Conservation (phyloP, 208 protist species). For the Willaertia magna region DNA sequence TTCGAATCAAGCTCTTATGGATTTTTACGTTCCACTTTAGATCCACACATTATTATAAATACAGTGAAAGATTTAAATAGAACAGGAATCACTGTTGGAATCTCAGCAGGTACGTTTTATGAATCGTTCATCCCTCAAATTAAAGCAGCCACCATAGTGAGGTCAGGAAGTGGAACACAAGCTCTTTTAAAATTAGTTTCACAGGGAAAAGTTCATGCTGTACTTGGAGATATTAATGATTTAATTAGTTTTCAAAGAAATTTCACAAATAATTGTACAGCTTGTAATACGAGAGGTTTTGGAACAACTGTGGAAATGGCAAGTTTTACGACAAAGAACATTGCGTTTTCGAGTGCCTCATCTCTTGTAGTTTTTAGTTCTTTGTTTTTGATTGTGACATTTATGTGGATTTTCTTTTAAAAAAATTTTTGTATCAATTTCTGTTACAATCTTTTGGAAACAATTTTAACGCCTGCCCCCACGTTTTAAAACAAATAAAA, state of each 20-base stretch:
- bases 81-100: not conserved
- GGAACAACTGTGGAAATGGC: not conserved
- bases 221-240: not conserved
- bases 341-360: too few relatives aligned
- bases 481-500: too few relatives aligned
- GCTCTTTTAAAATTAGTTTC: not conserved
- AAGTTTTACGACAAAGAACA: not conserved
- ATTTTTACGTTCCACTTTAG: not conserved
- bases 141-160: not conserved
- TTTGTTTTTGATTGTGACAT: too few relatives aligned
- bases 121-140: not conserved
- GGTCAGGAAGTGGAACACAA: not conserved
- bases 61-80: not conserved
- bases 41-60: not conserved
- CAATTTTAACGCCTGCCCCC: too few relatives aligned
- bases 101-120: not conserved
- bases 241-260: not conserved
- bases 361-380: too few relatives aligned
- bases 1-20: not conserved
- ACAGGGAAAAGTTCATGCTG: not conserved
- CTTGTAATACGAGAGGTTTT: not conserved
- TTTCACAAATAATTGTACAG: not conserved
- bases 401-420: too few relatives aligned
- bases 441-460: too few relatives aligned
- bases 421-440: too few relatives aligned